Percentiles rank a stretch among this genome's conserved stretches.
phyloP scores from a whole-genome alignment of 768 basidiomycete species.

The Phylloporus sp. region DNA sequence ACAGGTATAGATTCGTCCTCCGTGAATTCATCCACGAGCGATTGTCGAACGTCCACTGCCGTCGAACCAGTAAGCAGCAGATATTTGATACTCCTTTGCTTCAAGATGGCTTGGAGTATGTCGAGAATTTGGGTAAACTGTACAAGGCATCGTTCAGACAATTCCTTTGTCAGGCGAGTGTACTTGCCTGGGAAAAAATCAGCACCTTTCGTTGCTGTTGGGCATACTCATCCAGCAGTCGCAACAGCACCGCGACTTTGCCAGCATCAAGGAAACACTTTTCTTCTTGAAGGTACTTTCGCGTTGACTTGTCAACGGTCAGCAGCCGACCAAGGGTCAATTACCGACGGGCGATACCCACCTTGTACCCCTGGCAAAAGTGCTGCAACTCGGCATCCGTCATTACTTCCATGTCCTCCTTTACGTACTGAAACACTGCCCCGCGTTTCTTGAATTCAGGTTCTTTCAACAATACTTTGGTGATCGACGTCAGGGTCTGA shows the following conservation, averaged over 20 bases:
- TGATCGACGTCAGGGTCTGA: constrained; percentile 63
- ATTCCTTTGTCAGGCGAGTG: not conserved
- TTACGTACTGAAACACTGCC: constrained; percentile 76
- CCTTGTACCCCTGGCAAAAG: constrained; percentile 85
- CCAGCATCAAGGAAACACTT: constrained; percentile 82
- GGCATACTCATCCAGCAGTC: constrained; percentile 63
- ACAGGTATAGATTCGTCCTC: constrained; percentile 77
- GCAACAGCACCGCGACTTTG: constrained; percentile 72
- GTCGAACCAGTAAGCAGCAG: constrained; percentile 89
- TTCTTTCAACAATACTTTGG: constrained; percentile 83
- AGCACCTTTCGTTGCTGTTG: constrained; percentile 74
- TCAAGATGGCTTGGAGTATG: constrained; percentile 81
- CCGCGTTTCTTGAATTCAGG: constrained; percentile 85
- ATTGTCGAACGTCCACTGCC: constrained; percentile 88
- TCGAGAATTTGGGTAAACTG: constrained; percentile 96
- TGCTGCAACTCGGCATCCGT: constrained; percentile 92
- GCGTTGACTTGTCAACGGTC: constrained; percentile 48
- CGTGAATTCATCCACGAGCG: constrained; percentile 92
- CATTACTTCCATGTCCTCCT: constrained; percentile 98
- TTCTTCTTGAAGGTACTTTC: constrained; percentile 68
- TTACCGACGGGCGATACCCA: constrained; percentile 23
- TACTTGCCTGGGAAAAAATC: constrained; percentile 86
- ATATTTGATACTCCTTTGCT: constrained; percentile 65
- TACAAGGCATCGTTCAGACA: not conserved
- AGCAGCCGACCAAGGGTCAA: not conserved